phyloP scores from a whole-genome alignment of 2,329 filamentous ascomycete species.

The Tolypocladium tropicale region DNA sequence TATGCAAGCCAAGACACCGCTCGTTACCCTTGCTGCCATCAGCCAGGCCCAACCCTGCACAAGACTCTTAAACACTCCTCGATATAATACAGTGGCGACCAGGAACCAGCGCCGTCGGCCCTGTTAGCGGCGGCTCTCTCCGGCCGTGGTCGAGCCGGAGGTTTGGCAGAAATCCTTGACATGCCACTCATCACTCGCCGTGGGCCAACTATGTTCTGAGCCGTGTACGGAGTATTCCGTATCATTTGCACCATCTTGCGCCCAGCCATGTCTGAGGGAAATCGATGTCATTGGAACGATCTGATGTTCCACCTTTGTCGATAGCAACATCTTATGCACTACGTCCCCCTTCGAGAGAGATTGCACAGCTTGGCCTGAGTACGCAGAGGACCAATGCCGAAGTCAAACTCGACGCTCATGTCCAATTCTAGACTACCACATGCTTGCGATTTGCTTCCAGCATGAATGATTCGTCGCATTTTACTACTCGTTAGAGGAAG shows the following conservation, averaged over 20 bases:
- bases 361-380: not conserved
- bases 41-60: not conserved
- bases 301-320: not conserved
- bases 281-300: not conserved
- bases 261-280: not conserved
- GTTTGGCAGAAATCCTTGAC: not conserved
- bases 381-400: not conserved
- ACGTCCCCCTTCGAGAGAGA: not conserved
- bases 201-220: not conserved
- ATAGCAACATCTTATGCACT: not conserved
- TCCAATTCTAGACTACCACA: no score
- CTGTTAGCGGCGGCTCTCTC: not conserved
- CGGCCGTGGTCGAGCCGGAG: not conserved
- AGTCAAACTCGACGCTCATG: not conserved
- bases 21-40: not conserved
- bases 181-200: not conserved
- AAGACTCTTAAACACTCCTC: not conserved
- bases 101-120: not conserved
- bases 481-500: no score
- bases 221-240: not conserved
- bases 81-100: not conserved
- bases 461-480: no score
- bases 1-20: not conserved
- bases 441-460: no score
- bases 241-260: not conserved